phyloP scores from a whole-genome alignment of 257 asterid species.

The Forsythia viridissima region DNA sequence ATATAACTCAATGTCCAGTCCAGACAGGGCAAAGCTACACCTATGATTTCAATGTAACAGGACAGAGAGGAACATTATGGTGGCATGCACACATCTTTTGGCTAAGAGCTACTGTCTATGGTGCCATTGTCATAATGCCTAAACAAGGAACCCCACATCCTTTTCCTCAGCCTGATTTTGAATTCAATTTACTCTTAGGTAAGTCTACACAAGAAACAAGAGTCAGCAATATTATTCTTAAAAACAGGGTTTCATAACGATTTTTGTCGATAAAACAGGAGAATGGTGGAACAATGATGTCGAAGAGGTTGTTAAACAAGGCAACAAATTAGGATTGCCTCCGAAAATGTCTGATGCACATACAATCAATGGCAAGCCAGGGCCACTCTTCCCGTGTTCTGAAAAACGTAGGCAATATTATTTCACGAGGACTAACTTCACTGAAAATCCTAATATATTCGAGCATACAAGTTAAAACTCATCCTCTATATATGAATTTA shows the following conservation, averaged over 20 bases:
- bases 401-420: conserved; percentile 22
- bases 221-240: not conserved
- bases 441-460: not conserved
- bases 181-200: conserved; percentile 32
- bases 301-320: conserved; percentile 41
- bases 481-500: not conserved
- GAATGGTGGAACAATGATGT: conserved; percentile 48
- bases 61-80: conserved; percentile 51
- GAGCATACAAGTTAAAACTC: not conserved
- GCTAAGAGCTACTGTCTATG: conserved; percentile 73
- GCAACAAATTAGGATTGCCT: conserved; percentile 39
- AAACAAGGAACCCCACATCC: conserved; percentile 57
- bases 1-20: conserved; percentile 67
- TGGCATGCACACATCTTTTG: conserved; percentile 65
- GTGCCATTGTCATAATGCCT: conserved; percentile 67
- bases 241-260: not conserved
- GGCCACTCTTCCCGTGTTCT: conserved; percentile 45
- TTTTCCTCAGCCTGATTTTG: conserved; percentile 57
- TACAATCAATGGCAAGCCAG: conserved; percentile 47
- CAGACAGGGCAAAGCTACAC: conserved; percentile 58
- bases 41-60: conserved; percentile 46
- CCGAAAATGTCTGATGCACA: conserved; percentile 44
- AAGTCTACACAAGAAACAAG: not conserved
- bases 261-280: conserved; percentile 22
- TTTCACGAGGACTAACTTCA: not conserved